Conservation (phyloP, 768 basidiomycete genomes). For the Mycena galericulata region DNA sequence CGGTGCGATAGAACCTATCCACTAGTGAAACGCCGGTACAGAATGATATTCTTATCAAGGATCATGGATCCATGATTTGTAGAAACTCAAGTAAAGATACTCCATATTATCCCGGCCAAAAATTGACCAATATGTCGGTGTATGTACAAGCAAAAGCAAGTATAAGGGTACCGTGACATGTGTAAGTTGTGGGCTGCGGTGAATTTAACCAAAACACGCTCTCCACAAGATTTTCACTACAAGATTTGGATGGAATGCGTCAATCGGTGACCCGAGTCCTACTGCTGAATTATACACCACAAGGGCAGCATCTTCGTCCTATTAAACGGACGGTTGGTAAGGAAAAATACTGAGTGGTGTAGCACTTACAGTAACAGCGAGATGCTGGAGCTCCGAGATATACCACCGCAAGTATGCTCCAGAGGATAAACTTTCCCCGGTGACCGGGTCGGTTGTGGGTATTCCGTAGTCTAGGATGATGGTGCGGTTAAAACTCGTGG, state of each 20-base stretch:
- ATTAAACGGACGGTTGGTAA: not conserved
- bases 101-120: no score
- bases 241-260: slow-evolving; percentile 35
- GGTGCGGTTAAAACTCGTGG: not conserved
- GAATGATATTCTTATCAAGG: no score
- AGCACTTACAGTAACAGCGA: slow-evolving; percentile 22
- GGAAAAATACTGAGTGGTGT: not conserved
- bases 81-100: no score
- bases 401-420: slow-evolving; percentile 25
- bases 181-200: no score
- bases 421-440: slow-evolving; percentile 26
- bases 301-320: slow-evolving; percentile 33
- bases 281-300: slow-evolving; percentile 30
- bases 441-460: slow-evolving; percentile 26
- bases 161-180: no score
- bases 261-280: slow-evolving; percentile 29
- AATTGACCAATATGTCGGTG: no score
- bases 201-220: slow-evolving; percentile 7
- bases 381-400: slow-evolving; percentile 15
- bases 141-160: no score
- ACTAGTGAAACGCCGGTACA: no score
- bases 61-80: no score
- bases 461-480: slow-evolving; percentile 28
- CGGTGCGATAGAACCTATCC: no score
- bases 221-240: slow-evolving; percentile 36